phyloP scores from a whole-genome alignment of 441 rosid species.

The Pelargonium fulgidum region DNA sequence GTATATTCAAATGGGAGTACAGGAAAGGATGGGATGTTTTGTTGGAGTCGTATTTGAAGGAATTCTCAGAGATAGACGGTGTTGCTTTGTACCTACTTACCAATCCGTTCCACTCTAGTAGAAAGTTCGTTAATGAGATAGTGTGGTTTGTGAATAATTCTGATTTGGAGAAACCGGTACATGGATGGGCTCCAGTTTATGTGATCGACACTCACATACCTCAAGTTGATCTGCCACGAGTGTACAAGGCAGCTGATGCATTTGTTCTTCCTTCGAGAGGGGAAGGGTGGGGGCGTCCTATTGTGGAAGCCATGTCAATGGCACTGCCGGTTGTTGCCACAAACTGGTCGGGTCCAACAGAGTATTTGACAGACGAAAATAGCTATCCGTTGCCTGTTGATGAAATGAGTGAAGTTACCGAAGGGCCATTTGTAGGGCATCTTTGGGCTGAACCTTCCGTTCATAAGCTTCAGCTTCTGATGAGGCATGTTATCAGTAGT shows the following conservation, averaged over 20 bases:
- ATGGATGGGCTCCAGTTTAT: conserved; percentile 47
- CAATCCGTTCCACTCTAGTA: conserved; percentile 62
- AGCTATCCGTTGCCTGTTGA: conserved; percentile 59
- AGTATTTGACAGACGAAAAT: conserved; percentile 60
- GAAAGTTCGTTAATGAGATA: conserved; percentile 63
- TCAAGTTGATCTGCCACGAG: conserved; percentile 59
- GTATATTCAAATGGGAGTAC: conserved; percentile 80
- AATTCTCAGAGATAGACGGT: conserved; percentile 48
- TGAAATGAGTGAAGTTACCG: conserved; percentile 50
- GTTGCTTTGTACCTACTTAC: conserved; percentile 62
- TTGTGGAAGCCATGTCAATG: conserved; percentile 91
- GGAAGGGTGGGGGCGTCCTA: conserved; percentile 82
- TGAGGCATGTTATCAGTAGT: conserved; percentile 50
- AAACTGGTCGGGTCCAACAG: conserved; percentile 77
- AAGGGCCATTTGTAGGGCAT: conserved; percentile 76
- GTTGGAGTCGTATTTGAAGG: conserved; percentile 61
- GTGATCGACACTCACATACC: conserved; percentile 63
- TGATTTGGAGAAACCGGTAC: conserved; percentile 28
- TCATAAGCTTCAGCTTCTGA: conserved; percentile 42
- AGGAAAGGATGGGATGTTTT: conserved; percentile 90
- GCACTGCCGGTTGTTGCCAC: conserved; percentile 70
- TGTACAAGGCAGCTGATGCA: conserved; percentile 70
- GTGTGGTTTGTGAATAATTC: conserved; percentile 45
- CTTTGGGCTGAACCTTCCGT: conserved; percentile 73
- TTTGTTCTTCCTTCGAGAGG: conserved; percentile 82